Evolutionary conservation across 2,329 filamentous ascomycete genomes (phyloP), one percentile per base, ranked within the genome.

Genomic region (Phyllosticta citriasiana): DNA sequence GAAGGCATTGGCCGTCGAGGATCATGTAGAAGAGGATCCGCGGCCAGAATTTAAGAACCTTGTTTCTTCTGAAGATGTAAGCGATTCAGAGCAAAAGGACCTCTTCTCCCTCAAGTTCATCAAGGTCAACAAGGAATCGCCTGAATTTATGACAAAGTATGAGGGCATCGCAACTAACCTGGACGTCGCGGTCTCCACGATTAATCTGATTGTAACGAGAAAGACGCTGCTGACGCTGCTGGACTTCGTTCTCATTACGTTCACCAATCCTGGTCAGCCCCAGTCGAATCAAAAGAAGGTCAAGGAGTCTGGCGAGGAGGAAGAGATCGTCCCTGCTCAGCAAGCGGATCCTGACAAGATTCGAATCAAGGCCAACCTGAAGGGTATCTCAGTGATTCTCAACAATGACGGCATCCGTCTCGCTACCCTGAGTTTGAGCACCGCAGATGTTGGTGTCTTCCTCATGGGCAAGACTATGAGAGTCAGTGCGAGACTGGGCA

Each of bases 331-430:
- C 71, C 75, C 47, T 63, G 59, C 65, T 2, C 66, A 77, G 4
- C 52, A 60, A 2, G 68, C 73, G 14, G 78, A 86, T 26, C 75
- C 78, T 27, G 88, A 89, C 61, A 95, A 94, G 65, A 94, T 99
- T 65, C 86, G 91, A 25, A 93, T 99, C 73, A 96, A 96, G 74
- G 87, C 95, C 52, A 88, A 97, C 64, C 78, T 99, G 64, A 95
- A 96, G 77, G 92, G 89, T 77, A 96, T 99, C 65, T 85, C 91
- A 2, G 81, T 99, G 27, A 93, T 99, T 64, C 80, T 99, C 60
- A 99, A 99, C 72, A 97, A 99, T 65, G 95, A 99, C 72, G 94
- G 94, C 0, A 95, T 97, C 62, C 86, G 94, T 26, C 81, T 99
- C 27, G 94, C 94, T 27, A 99, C 94, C 0, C 76, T 99, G 19